Conservation (phyloP, 805 yeast species). For the Cyberlindnera meyerae region DNA sequence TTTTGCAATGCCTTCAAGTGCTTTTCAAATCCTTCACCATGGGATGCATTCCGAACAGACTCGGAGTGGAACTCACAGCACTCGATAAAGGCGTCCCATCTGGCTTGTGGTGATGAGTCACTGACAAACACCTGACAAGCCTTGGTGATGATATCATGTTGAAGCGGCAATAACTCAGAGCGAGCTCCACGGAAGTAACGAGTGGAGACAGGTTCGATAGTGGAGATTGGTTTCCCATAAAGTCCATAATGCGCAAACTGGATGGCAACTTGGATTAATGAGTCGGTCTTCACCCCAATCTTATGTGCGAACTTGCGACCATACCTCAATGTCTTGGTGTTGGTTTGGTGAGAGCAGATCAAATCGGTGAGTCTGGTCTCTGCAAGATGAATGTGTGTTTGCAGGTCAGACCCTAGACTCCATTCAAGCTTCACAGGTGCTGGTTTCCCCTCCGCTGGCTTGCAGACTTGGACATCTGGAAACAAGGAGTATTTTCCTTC, state of each 20-base stretch:
- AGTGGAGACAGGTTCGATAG: conserved; percentile 86
- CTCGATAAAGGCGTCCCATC: conserved; percentile 46
- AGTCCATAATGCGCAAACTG: conserved; percentile 89
- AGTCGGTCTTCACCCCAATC: conserved; percentile 83
- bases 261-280: conserved; percentile 83
- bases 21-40: conserved; percentile 67
- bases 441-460: conserved; percentile 13
- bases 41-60: conserved; percentile 46
- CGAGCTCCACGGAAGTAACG: conserved; percentile 63
- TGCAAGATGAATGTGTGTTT: conserved; percentile 62
- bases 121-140: conserved; percentile 64
- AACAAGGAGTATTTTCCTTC: conserved; percentile 50
- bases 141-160: conserved; percentile 44
- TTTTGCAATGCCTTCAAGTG: conserved; percentile 63
- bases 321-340: conserved; percentile 67
- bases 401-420: conserved; percentile 33
- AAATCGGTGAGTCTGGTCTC: conserved; percentile 86
- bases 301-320: conserved; percentile 75
- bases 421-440: conserved; percentile 29
- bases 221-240: conserved; percentile 83
- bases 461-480: conserved; percentile 29
- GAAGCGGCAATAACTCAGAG: conserved; percentile 65
- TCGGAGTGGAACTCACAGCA: conserved; percentile 49
- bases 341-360: conserved; percentile 73
- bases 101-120: conserved; percentile 38